phyloP scores from a whole-genome alignment of 768 basidiomycete genomes.

The Trametes coccinea region DNA sequence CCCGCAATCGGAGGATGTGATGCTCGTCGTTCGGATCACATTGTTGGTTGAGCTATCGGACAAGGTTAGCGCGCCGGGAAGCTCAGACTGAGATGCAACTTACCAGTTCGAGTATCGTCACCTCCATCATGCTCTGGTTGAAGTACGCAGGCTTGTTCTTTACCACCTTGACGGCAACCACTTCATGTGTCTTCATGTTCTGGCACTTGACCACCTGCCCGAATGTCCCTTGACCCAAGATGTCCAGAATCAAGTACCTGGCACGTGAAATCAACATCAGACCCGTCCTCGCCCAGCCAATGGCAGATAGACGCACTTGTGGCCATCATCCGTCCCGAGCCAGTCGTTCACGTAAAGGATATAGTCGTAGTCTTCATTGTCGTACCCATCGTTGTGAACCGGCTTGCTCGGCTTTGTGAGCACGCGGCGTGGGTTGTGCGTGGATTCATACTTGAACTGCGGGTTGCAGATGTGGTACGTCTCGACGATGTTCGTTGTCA shows the following conservation, averaged over 20 bases:
- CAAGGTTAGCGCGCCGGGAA: background rate
- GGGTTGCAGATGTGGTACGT: constrained; percentile 96
- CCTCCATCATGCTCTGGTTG: constrained; percentile 99
- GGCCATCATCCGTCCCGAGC: constrained; percentile 89
- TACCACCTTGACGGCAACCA: constrained; percentile 98
- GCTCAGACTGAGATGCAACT: constrained; percentile 36
- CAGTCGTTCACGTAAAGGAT: constrained; percentile 99
- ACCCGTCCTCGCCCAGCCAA: constrained; percentile 1
- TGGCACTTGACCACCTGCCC: constrained; percentile 99
- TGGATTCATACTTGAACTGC: constrained; percentile 89
- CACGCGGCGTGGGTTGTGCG: constrained; percentile 93
- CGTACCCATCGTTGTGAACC: constrained; percentile 92
- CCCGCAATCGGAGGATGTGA: constrained; percentile 91
- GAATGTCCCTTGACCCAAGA: constrained; percentile 97
- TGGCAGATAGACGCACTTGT: constrained; percentile 67
- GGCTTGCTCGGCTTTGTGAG: constrained; percentile 98
- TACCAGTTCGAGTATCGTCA: constrained; percentile 94
- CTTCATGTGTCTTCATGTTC: constrained; percentile 98
- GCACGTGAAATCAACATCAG: background rate
- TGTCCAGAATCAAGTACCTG: constrained; percentile 96
- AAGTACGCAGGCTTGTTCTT: constrained; percentile 99
- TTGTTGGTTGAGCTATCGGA: constrained; percentile 80
- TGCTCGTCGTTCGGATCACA: constrained; percentile 95
- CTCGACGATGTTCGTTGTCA: constrained; percentile 86
- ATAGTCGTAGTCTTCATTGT: constrained; percentile 99